These are phyloP conservation scores for Aschersonia sp. DNA, from an alignment of 2,329 filamentous ascomycete genomes.

Conservation along the genomic window DNA sequence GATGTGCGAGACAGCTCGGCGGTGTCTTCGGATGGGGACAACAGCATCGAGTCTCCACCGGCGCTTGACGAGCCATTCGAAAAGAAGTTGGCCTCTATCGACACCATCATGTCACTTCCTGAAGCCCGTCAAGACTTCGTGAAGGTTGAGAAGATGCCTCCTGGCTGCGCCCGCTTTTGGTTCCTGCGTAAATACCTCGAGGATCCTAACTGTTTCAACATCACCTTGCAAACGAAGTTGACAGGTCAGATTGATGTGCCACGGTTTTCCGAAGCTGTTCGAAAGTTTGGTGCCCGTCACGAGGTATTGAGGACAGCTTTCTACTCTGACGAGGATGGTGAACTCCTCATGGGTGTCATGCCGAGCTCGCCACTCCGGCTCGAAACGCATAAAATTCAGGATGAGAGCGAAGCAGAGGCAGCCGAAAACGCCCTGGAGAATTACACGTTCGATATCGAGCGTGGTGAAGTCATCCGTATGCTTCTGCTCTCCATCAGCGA, in stretches of 20 bases:
- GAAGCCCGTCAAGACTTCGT: background rate
- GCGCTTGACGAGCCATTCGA: background rate
- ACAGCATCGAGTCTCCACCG: background rate
- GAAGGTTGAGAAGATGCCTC: background rate
- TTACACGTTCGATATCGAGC: background rate
- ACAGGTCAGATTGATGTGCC: slow-evolving; percentile 10
- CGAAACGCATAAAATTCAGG: background rate
- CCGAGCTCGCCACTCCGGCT: background rate
- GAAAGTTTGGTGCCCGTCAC: slow-evolving; percentile 13
- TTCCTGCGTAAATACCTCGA: slow-evolving; percentile 17
- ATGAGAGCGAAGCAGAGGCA: slow-evolving; percentile 10
- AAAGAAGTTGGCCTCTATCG: background rate
- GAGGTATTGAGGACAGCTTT: slow-evolving; percentile 20
- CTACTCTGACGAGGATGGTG: slow-evolving; percentile 5
- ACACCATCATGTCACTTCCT: background rate
- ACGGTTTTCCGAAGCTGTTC: slow-evolving; percentile 18
- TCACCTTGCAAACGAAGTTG: slow-evolving; percentile 16
- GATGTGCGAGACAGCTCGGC: background rate
- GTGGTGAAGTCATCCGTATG: background rate
- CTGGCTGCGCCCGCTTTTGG: slow-evolving; percentile 18
- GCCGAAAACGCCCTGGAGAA: background rate
- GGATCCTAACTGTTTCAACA: slow-evolving; percentile 25
- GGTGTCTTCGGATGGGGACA: background rate
- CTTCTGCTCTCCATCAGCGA: slow-evolving; percentile 10
- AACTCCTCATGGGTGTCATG: background rate